These are phyloP conservation scores for Suhomyces bokatorum DNA, from an alignment of 1,139 yeast species.

Conservation along the genomic window DNA sequence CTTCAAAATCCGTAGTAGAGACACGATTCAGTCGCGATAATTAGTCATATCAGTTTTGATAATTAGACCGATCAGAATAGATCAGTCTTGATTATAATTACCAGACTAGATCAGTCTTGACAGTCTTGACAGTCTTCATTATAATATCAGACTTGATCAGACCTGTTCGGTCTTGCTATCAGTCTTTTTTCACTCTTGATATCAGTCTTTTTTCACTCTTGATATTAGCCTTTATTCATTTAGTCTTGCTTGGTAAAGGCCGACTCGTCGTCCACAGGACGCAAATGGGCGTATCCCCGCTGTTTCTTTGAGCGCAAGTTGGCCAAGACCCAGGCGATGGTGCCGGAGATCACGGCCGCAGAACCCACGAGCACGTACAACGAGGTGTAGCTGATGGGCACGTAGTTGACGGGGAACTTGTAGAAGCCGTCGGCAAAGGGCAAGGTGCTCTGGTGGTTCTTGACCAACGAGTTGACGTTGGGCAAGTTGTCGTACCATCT, in stretches of 20 bases:
- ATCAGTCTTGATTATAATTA: too few relatives aligned
- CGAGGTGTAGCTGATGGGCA: constrained; percentile 30
- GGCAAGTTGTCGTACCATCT: constrained; percentile 52
- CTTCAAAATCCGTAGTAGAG: too few relatives aligned
- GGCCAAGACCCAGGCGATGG: constrained; percentile 26
- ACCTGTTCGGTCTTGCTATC: too few relatives aligned
- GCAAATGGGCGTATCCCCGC: constrained; percentile 6
- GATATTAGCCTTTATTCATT: too few relatives aligned
- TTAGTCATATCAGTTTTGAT: too few relatives aligned
- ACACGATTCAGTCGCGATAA: too few relatives aligned
- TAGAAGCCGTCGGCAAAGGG: constrained; percentile 48
- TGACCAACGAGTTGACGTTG: constrained; percentile 21
- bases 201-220: too few relatives aligned
- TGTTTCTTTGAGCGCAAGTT: constrained; percentile 16
- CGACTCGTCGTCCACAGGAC: constrained; percentile 28
- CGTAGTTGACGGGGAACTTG: constrained; percentile 33
- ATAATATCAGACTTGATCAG: too few relatives aligned
- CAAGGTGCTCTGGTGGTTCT: constrained; percentile 16
- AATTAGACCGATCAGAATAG: too few relatives aligned
- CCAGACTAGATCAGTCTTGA: too few relatives aligned
- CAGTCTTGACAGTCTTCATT: too few relatives aligned
- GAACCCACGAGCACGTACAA: constrained; percentile 26
- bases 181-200: too few relatives aligned
- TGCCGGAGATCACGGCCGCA: constrained; percentile 28
- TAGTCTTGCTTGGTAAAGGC: constrained; percentile 31